Base-by-base conservation (phyloP, 768 basidiomycete species). In the Phylloporus arenicola region DNA sequence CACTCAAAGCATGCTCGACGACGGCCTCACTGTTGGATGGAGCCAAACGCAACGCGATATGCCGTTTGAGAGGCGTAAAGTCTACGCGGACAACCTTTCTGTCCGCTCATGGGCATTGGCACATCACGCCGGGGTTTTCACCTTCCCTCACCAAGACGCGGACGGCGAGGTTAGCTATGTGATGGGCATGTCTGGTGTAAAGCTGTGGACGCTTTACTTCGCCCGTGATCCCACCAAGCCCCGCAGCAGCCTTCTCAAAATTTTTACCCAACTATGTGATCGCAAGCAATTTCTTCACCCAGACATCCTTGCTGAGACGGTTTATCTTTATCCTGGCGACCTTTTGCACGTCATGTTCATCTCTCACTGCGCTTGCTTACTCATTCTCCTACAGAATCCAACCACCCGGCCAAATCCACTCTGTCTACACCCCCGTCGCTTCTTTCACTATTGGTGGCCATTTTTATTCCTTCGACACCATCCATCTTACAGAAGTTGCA, bases 1-100 rank as follows among this genome's bases (percentile, higher is more conserved):
- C 3, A 16, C 11, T 14, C 14, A 4, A n/a, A 56, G 55, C 8
- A 24, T 54, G 29, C 40, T 57, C 6, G 37, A 51, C 4, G 37
- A 57, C 3, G 53, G 53, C 5, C 30, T 57, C 0, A 24, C 46
- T 8, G n/a, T 50, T 3, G 40, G 53, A 1, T 57, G 48, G 53
- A 51, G 48, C 13, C 45, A 54, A 14, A 50, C 55, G 4, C 45
- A 49, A 13, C 17, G 10, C 3, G 31, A 57, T 3, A 1, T 14
- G 1, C 39, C 50, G 2, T 16, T 46, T 13, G 7, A 4, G 4
- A 47, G 33, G 12, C 14, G 19, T 2, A 41, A 33, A 10, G 30
- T 56, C 0, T 24, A 12, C 0, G 17, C 48, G 0, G 56, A 57
- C 19, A 45, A 45, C 12, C 35, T 37, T 1, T 2, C 35, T 3